phyloP scores from a whole-genome alignment of 352 stramenopile species.

The Peronospora belbahrii region DNA sequence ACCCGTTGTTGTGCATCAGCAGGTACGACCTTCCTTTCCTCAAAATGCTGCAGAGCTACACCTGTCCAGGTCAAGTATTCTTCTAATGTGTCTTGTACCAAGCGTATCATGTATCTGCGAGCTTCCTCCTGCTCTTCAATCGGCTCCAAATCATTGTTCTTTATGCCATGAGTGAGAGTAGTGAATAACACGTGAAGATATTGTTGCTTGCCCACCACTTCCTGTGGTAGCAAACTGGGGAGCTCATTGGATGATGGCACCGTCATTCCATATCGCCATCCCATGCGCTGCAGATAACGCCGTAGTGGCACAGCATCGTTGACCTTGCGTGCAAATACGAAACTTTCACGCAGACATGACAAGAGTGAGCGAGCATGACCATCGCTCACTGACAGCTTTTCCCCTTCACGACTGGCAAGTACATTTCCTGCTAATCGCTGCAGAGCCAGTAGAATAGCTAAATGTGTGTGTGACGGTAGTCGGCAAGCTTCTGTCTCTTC shows the following conservation, averaged over 20 bases:
- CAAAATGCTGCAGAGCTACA: conserved; percentile 5
- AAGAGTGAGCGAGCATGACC: conserved; percentile 47
- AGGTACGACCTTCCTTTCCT: conserved; percentile 19
- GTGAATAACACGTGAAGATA: conserved; percentile 64
- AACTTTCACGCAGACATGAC: conserved; percentile 60
- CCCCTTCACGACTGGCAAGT: conserved; percentile 36
- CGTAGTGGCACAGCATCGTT: conserved; percentile 60
- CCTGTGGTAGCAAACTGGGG: conserved; percentile 60
- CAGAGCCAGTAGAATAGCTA: conserved; percentile 58
- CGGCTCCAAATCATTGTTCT: conserved; percentile 19
- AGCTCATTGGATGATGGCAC: conserved; percentile 32
- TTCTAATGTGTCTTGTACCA: conserved; percentile 51
- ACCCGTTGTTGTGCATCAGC: conserved; percentile 46
- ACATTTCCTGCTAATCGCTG: conserved; percentile 64
- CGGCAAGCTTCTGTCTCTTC: conserved; percentile 49
- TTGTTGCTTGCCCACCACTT: conserved; percentile 70
- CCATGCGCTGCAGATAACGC: conserved; percentile 34
- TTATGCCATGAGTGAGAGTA: conserved; percentile 18
- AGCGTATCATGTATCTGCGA: conserved; percentile 51
- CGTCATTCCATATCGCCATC: conserved; percentile 46
- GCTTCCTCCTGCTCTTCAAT: conserved; percentile 51
- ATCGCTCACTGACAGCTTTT: conserved; percentile 43
- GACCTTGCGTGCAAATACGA: conserved; percentile 58
- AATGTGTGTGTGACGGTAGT: conserved; percentile 55
- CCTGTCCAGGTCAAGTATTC: conserved; percentile 68